Base-by-base conservation (phyloP, 1,139 yeast genomes). In the Debaryomyces singareniensis region DNA sequence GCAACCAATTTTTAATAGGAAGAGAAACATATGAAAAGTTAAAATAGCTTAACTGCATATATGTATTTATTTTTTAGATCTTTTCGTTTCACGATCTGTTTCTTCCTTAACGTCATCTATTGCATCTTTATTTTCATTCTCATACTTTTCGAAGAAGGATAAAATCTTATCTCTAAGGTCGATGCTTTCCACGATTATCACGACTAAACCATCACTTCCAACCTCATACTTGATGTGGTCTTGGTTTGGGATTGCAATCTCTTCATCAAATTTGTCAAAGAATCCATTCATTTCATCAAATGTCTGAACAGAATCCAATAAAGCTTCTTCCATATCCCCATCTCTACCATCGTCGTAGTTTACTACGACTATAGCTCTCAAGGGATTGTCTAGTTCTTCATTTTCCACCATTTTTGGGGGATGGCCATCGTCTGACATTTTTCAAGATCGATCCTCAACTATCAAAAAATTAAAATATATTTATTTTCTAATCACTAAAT, bases 151-250 rank as follows among this genome's bases (percentile, higher is more conserved):
- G 34, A 66, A 54, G 40, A 63, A 66, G 31, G 44, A 43, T 42
- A 63, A 49, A 11, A 55, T 65, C 24, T 47, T 48, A 26, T 50
- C 49, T 30, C 54, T 51, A 39, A 65, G 48, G 22, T 51, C 52
- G 29, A 40, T 31, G 11, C 51, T 45, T 35, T 67, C 71, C 15
- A 76, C 75, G 20, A 78, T 64, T 25, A 78, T 64, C 24, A 78
- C 78, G 34, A 78, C 79, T 35, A 78, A 53, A 3, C 86, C 86
- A 46, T 78, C 86, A 36, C 81, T 75, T 4, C 83, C 83, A 5
- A 78, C 82, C 43, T 78, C 85, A 44, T 78, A 78, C 46, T 78
- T 78, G 39, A 78, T 71, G 43, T 72, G 72, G 4, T 75, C 78
- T 39, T 78, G 82, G 43, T 78, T 78, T 16, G 84, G 85, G 37